A percentile compares a stretch with the other conserved stretches of the same genome.
Conservation (phyloP, 306 rosid species). For the Arachis stenosperma region DNA sequence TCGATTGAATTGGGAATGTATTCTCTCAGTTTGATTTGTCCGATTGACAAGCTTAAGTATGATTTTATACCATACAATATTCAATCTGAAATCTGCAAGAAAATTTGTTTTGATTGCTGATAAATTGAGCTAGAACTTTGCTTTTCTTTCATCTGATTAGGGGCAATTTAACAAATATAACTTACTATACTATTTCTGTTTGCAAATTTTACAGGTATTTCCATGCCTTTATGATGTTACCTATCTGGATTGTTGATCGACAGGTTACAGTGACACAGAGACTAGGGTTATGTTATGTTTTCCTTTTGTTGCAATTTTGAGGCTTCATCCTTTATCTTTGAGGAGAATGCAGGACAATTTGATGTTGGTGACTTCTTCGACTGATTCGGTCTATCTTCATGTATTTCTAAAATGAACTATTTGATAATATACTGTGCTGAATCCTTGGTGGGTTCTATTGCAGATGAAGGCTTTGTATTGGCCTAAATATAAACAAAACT, state of each 20-base stretch:
- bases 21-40: no score
- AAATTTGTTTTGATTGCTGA: not conserved
- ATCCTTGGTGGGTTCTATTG: not conserved
- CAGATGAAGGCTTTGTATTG: not conserved
- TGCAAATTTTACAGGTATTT: conserved; percentile 57
- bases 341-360: conserved; percentile 16
- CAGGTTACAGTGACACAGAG: conserved; percentile 13
- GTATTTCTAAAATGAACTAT: not conserved
- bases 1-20: no score
- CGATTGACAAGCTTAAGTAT: no score
- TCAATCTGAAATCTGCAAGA: not conserved
- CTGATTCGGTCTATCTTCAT: not conserved
- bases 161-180: not conserved
- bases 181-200: conserved; percentile 12
- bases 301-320: conserved; percentile 11
- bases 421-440: not conserved
- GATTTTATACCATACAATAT: not conserved
- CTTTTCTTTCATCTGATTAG: not conserved
- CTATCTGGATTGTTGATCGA: not conserved
- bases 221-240: conserved; percentile 69
- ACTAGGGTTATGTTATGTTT: conserved; percentile 28
- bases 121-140: not conserved
- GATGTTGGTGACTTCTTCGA: conserved; percentile 7
- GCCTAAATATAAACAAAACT: not conserved
- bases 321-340: conserved; percentile 29